A percentile compares a stretch with the other conserved stretches of the same genome.
These are phyloP conservation scores for Fraxinus sp. DNA, from an alignment of 305 asterid genomes.

Conservation along the genomic window DNA sequence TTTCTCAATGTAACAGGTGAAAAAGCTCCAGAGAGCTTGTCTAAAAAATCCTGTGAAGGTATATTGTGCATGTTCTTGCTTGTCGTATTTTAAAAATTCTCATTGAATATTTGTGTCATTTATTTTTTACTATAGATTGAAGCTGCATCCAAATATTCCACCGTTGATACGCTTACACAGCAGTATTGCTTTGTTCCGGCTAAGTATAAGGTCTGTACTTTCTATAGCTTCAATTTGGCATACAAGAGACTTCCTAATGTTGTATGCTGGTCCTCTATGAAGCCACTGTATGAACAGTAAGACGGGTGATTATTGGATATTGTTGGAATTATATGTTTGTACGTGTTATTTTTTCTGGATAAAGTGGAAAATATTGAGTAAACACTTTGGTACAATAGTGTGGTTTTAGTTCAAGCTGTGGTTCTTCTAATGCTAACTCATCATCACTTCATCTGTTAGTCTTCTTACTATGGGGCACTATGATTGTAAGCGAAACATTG, in stretches of 20 bases:
- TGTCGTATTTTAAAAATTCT: background rate
- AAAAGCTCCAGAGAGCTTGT: constrained; percentile 89
- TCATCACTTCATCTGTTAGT: background rate
- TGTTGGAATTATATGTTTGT: background rate
- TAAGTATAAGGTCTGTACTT: constrained; percentile 62
- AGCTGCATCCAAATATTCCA: constrained; percentile 82
- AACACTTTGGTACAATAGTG: background rate
- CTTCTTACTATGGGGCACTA: background rate
- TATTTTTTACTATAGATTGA: constrained; percentile 53
- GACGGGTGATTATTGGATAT: background rate
- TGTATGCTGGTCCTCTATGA: background rate
- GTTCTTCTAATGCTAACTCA: background rate
- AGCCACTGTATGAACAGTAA: background rate
- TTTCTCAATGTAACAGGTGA: constrained; percentile 50
- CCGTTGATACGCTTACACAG: constrained; percentile 87
- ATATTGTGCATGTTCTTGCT: constrained; percentile 14
- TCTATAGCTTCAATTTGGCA: background rate
- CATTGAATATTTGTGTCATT: constrained; percentile 8
- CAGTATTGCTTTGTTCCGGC: constrained; percentile 81
- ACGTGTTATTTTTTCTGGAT: background rate
- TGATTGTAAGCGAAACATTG: background rate
- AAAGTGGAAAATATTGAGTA: background rate
- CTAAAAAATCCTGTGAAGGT: constrained; percentile 90
- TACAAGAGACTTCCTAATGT: background rate
- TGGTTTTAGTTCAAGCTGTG: background rate